These are phyloP conservation scores for Petunia hybrid DNA, from an alignment of 305 asterid genomes.

Conservation along the genomic window DNA sequence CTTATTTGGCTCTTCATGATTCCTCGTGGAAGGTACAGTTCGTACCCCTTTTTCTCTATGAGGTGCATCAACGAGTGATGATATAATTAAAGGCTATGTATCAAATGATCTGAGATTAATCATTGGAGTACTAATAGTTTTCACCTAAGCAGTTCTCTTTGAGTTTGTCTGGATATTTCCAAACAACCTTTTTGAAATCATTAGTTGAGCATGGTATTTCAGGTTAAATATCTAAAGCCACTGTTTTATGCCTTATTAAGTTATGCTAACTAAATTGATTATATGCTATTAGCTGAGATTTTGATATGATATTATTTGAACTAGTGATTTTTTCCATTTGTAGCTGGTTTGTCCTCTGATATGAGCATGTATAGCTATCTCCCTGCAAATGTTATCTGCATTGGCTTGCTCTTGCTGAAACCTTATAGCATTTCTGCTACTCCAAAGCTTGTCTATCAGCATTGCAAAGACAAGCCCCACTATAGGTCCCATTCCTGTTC, in stretches of 20 bases:
- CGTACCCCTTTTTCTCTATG: background rate
- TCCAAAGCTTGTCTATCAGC: too few species aligned
- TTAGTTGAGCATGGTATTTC: background rate
- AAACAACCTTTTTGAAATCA: background rate
- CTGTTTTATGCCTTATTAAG: background rate
- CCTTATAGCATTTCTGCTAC: too few species aligned
- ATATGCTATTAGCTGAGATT: background rate
- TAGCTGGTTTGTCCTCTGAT: too few species aligned
- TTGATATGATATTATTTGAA: background rate
- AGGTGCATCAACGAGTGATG: background rate
- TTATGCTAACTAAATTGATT: background rate
- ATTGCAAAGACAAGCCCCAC: too few species aligned
- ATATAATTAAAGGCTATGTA: background rate
- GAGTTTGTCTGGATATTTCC: conserved; percentile 1
- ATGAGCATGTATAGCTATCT: too few species aligned
- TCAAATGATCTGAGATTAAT: background rate
- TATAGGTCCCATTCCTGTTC: too few species aligned
- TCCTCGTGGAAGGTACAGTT: conserved; percentile 78
- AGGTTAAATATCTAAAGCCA: background rate
- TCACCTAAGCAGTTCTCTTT: conserved; percentile 19
- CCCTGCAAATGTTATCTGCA: too few species aligned
- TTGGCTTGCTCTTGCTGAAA: too few species aligned
- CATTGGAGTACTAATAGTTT: background rate
- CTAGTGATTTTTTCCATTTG: too few species aligned
- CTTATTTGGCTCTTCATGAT: conserved; percentile 60